Conservation (phyloP, 176 grass and related monocot genomes). For the Oryza australiensis region DNA sequence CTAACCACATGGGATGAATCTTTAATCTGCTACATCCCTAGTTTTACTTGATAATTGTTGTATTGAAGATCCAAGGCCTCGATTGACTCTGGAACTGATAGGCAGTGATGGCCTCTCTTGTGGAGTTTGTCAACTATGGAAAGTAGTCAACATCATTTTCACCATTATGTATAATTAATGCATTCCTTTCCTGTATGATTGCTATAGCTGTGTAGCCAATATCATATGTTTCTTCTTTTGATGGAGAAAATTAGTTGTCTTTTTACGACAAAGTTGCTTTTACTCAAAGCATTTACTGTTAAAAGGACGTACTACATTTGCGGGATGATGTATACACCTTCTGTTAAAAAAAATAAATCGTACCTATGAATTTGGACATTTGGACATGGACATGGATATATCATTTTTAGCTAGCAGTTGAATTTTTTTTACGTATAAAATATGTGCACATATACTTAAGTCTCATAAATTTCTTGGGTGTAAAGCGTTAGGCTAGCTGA, state of each 20-base stretch:
- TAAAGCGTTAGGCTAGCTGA: background rate
- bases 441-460: no score
- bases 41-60: background rate
- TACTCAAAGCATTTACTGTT: background rate
- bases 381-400: no score
- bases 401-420: no score
- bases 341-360: no score
- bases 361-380: no score
- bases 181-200: background rate
- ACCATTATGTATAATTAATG: background rate
- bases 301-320: background rate
- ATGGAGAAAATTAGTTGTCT: background rate
- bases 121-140: background rate
- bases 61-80: background rate
- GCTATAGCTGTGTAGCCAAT: background rate
- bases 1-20: background rate
- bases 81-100: conserved; percentile 6
- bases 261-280: background rate
- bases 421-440: no score
- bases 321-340: no score
- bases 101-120: background rate
- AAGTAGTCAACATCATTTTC: background rate
- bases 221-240: background rate
- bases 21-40: background rate
- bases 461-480: background rate